Base-by-base conservation (phyloP, 257 asterid genomes). In the Mitragyna speciosa region DNA sequence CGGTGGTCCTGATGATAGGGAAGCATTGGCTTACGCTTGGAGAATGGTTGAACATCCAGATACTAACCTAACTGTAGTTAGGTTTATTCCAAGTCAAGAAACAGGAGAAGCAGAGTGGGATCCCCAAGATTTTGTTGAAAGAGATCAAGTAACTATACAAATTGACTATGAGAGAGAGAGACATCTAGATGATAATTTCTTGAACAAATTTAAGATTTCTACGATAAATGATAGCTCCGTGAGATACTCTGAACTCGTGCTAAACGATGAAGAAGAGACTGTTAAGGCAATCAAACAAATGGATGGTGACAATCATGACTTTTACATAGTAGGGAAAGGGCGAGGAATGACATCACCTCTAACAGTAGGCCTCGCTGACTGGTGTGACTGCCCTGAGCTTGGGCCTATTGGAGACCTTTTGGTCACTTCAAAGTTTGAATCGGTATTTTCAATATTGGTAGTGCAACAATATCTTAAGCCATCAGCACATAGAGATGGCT, bases 301-400 rank as follows among this genome's bases (percentile, higher is more conserved):
- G 93, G 99, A 95, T 33, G 84, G 81, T 15, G 86, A 88, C 70
- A 47, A 73, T 7, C 89, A 89, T 10, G 96, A 95, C 80, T 89
- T 95, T 8, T 95, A 89, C 85, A 63, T 95, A 0, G 98, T 95
- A 1, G 99, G 99, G n/a, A 90, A 92, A 83, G 98, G 98, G 17
- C 77, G 89, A 70, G 97, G 95, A 0, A 48, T 84, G 81, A 51
- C 39, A 7, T 89, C 97, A 0, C 94, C 97, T 2, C 81, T 95
- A 20, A 93, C 97, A 0, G 77, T 89, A 0, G 98, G 99, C 17
- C 86, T 95, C 5, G 87, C 92, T 2, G 98, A 95, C 71, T 95
- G 99, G 99, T 92, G 98, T 39, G 99, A 95, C 78, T 91, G 98
- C 77, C 99, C 98, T 0, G 98, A 95, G 84, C 93, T 95, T 2